phyloP scores from a whole-genome alignment of 2,329 filamentous ascomycete species.

The Xylaria sp. region DNA sequence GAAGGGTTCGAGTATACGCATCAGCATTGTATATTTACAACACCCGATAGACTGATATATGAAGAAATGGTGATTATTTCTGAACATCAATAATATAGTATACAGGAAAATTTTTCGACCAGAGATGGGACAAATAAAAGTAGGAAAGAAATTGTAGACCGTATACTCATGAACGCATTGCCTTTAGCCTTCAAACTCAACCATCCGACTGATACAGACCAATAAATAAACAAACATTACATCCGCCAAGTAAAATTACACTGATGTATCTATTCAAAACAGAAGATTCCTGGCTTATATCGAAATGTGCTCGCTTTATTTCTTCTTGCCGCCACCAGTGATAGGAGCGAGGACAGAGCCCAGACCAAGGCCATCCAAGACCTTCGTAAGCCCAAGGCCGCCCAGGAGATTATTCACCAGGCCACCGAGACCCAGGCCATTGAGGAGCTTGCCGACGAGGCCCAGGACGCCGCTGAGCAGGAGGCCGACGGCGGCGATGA shows the following conservation, averaged over 20 bases:
- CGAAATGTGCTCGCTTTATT: constrained; percentile 19
- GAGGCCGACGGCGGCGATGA: constrained; percentile 85
- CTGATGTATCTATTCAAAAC: background rate
- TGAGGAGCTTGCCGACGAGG: constrained; percentile 79
- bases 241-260: constrained; percentile 12
- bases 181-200: background rate
- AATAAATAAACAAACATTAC: background rate
- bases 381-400: constrained; percentile 75
- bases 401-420: constrained; percentile 80
- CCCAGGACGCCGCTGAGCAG: constrained; percentile 82
- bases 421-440: constrained; percentile 81
- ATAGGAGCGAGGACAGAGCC: constrained; percentile 51
- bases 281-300: background rate
- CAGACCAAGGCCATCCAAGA: constrained; percentile 76
- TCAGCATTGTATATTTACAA: background rate
- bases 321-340: constrained; percentile 50
- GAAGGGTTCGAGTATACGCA: no score
- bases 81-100: background rate
- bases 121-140: background rate
- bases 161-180: constrained; percentile 13
- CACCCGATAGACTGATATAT: no score
- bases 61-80: background rate
- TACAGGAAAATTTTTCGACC: background rate
- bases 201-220: background rate
- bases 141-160: background rate